Evolutionary conservation across 768 basidiomycete species (phyloP), one percentile per base, ranked within the genome.

Genomic region (Pisolithus albus): DNA sequence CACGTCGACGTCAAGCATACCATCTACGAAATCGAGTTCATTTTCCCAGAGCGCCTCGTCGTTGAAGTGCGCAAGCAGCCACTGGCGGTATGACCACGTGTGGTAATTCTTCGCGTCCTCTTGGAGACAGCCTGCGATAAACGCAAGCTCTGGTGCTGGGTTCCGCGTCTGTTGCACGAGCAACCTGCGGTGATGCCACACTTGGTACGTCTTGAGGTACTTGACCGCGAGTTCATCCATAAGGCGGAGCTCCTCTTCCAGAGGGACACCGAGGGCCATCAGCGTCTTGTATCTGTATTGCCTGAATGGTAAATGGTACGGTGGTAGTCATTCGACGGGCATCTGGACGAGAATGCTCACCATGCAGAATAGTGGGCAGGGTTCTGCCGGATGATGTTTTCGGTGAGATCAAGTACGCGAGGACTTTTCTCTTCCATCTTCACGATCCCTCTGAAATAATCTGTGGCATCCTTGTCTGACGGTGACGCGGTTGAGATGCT

Each of bases 321-420:
- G 24, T 18, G 8, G 21, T 7, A 26, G 4, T 46, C 40, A 47
- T n/a, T 44, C 45, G 42, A 52, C 46, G 41, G 53, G 28, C 46
- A 7, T 44, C 23, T 5, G 48, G 23, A 41, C 19, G 18, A 21
- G 23, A n/a, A 18, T 32, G 63, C 83, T 53, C 64, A 93, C 95
- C 96, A 99, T 58, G 94, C 92, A 47, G 93, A 88, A 64, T 97
- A 99, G 64, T 98, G 96, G 1, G 91, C 92, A 5, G 96, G 94
- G 65, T 99, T 99, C 69, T 87, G 73, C 24, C 86, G 78, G 56
- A 99, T 95, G 60, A 98, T 82, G 37, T 73, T 75, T 68, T 95
- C 90, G 0, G 96, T 99, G 28, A 99, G 75, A 59, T 86, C 79
- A 48, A 99, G 79, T 10, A 86, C 92, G 34, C 95, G 76, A 18